Conservation (phyloP, 352 stramenopile species). For the Plasmopara viticola region DNA sequence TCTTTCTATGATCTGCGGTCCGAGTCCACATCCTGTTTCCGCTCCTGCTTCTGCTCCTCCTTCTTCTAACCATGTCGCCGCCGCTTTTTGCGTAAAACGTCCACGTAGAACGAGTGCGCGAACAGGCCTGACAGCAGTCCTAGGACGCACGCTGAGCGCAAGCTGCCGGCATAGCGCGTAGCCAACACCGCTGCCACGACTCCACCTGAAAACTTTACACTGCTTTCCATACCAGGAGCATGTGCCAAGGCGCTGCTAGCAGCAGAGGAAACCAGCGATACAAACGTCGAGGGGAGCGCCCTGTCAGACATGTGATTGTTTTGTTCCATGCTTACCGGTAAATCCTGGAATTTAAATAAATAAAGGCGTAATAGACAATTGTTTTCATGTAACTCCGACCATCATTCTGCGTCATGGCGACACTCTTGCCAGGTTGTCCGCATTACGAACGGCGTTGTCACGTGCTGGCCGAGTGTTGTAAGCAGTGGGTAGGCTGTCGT, state of each 20-base stretch:
- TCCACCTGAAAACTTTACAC: constrained; percentile 53
- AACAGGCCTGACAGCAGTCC: constrained; percentile 61
- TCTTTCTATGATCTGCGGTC: too few relatives aligned
- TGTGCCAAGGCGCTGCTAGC: constrained; percentile 15
- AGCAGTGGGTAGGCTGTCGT: constrained; percentile 63
- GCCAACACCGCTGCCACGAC: constrained; percentile 52
- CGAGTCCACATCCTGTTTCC: background rate
- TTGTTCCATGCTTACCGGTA: constrained; percentile 10
- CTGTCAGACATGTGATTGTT: constrained; percentile 13
- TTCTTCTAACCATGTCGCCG: constrained; percentile 12
- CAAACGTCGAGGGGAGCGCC: constrained; percentile 17
- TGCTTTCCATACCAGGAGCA: constrained; percentile 38
- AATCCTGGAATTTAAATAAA: background rate
- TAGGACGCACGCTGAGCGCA: constrained; percentile 52
- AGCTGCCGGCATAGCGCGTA: constrained; percentile 50
- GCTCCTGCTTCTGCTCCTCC: constrained; percentile 9
- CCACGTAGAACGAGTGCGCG: constrained; percentile 63
- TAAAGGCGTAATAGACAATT: too few relatives aligned
- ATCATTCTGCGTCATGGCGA: background rate
- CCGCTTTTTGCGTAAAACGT: constrained; percentile 47
- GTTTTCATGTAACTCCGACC: background rate
- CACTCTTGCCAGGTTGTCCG: constrained; percentile 16
- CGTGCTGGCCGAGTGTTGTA: constrained; percentile 68
- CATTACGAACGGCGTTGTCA: constrained; percentile 65
- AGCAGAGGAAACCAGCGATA: constrained; percentile 10